Evolutionary conservation across 768 basidiomycete species (phyloP), one percentile per base, ranked within the genome.

Genomic region (Pulveroboletus sp.): DNA sequence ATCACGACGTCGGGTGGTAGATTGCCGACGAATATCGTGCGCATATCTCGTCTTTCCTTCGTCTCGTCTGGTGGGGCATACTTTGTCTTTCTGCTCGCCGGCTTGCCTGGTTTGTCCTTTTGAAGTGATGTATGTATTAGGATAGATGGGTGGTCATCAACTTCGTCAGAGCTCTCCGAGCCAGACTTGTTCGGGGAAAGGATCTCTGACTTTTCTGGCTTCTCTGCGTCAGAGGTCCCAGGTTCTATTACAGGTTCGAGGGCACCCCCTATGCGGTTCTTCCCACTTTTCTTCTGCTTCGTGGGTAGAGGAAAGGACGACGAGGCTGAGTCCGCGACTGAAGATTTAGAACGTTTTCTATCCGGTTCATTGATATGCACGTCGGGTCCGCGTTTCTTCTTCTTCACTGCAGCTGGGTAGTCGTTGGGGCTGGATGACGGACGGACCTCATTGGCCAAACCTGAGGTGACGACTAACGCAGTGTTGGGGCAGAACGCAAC

Each of bases 1-100:
- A 86, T 84, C 15, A 83, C 84, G 17, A 89, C 80, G 8, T 88
- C 84, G 1, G 87, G 71, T 1, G 84, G 79, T 2, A 99, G 72
- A 62, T 97, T 97, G 4, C 94, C 94, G 13, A 99, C 72, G 67
- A 99, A 99, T 41, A 97, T 74, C 6, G 95, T 97, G 26, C 95
- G 80, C 15, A 78, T 77, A 59, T 96, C 83, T 42, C 86, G 78
- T 53, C 79, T 81, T 48, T 81, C 82, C 15, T 78, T 65, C 0
- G 88, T 88, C 69, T 97, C 94, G 47, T 80, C 83, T 24, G 69
- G 54, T 0, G 88, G 89, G 1, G 76, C 73, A 57, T 74, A 77
- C 53, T 82, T 86, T 14, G 59, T 53, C 38, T 69, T 75, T 43
- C 47, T 52, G 31, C 55, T 71, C 14, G 40, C 49, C 3, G 49